Base-by-base conservation (phyloP, 768 basidiomycete species). In the Suillus sp. region DNA sequence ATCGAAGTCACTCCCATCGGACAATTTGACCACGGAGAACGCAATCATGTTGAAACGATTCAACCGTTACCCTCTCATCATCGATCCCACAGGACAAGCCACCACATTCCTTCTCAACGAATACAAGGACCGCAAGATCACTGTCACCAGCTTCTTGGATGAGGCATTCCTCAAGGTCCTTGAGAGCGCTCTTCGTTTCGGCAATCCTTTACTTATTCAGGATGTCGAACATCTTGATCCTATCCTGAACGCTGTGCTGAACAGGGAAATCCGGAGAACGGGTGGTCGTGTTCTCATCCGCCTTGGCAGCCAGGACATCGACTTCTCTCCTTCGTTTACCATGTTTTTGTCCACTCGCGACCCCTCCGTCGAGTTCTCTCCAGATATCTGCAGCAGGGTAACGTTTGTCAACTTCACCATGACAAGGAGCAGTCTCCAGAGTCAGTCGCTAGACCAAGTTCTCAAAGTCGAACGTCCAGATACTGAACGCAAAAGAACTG, bases 31-130 rank as follows among this genome's bases (percentile, higher is more conserved):
- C 67, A 94, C 93, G 1, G 97, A 99, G 79, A 99, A 99, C 72
- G 97, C 97, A n/a, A 95, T 99, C 77, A 99, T 99, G 95, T 86
- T 99, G 72, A 95, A 96, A 73, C 89, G 95, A 56, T 98, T 95
- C 85, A 93, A 94, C 71, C 92, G 97, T 22, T 99, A 99, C 75
- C 97, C 97, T 8, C 86, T 99, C 58, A 93, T 99, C 63, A 94
- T 99, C 70, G 97, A 99, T 73, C 97, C 97, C 5, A 97, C 96
- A 4, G 97, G 96, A 18, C 97, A 99, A 74, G 97, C 97, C 7
- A 96, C 95, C 0, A 85, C 89, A 11, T 99, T 95, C 87, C 78
- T 99, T 59, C 82, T 95, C 66, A 96, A 96, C 70, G 92, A 97
- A 72, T 96, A 96, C 82, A 90, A 88, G 75, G 93, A 97, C 55